Evolutionary conservation across 2,329 filamentous ascomycete genomes (phyloP), one percentile per base, ranked within the genome.

Genomic region (Alternaria ethzedia): DNA sequence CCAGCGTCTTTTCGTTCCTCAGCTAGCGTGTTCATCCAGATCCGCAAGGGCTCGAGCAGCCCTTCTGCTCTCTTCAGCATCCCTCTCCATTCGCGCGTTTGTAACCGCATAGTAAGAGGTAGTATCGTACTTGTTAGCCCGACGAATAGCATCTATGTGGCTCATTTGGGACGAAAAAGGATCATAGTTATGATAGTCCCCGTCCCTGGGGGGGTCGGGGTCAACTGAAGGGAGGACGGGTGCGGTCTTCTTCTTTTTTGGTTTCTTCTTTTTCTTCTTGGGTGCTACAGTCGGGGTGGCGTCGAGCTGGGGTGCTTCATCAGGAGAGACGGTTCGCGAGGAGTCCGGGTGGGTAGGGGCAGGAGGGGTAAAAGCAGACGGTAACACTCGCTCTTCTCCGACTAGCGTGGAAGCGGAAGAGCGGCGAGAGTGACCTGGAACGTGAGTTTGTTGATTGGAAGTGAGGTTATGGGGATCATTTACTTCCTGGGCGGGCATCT

Each of bases 161-260:
- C 30, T 50, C 32, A 68, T 36, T 44, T 69, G 65, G 15, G 59
- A 51, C 12, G 30, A 21, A 32, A 68, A 69, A 7, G 67, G 65
- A 50, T 57, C 41, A 21, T 63, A 63, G 32, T 25, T 7, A 13
- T 55, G 43, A 6, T 50, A 41, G 10, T 57, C 51, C n/a, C 15
- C 52, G 9, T 23, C 11, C 5, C 12, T 12, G 23, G 56, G 15
- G 10, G 54, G 17, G 6, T 25, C 9, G 32, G 20, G 3, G 21
- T 57, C 21, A 47, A 41, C 21, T 7, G 44, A 25, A 49, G 17
- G 36, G 36, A 17, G 15, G 36, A 41, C 17, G 5, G 57, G 15
- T 15, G 47, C 30, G 28, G 66, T 70, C 81, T 84, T 85, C 78
- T 84, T 79, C 41, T 71, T 72, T 46, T 68, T 72, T 13, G 69